Evolutionary conservation across 306 rosid genomes (phyloP).

Genomic region (Parietaria judaica): DNA sequence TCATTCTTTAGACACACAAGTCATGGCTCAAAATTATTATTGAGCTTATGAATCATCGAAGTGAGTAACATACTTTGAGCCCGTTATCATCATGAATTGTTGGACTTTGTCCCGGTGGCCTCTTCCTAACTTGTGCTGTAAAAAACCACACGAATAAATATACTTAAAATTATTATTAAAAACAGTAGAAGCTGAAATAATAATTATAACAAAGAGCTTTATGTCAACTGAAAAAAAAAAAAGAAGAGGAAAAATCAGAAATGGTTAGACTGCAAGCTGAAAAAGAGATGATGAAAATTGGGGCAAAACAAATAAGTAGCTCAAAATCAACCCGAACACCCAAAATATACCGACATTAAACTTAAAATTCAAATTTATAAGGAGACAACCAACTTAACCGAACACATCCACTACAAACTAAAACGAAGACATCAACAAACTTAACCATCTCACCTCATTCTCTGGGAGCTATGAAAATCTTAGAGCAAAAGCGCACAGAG

Average conservation of each 20-base stretch:
- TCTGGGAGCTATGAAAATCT: background rate
- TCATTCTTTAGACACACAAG: too few relatives aligned
- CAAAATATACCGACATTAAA: background rate
- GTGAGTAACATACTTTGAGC: slow-evolving; percentile 52
- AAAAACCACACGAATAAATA: slow-evolving; percentile 2
- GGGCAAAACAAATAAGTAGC: background rate
- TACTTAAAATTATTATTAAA: background rate
- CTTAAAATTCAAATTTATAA: background rate
- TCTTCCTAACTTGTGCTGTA: slow-evolving; percentile 84
- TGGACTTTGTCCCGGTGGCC: slow-evolving; percentile 94
- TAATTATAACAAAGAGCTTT: background rate
- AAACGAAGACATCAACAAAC: too few relatives aligned
- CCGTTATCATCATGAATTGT: slow-evolving; percentile 88
- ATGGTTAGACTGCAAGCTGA: background rate
- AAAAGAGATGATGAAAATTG: background rate
- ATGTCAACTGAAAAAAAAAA: background rate
- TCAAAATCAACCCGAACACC: background rate
- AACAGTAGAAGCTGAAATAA: background rate
- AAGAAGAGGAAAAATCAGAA: background rate
- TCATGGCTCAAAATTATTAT: too few relatives aligned
- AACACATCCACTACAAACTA: too few relatives aligned
- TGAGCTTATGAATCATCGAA: too few relatives aligned
- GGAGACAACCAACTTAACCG: too few relatives aligned
- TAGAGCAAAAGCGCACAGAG: background rate
- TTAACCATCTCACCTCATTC: too few relatives aligned